Base-by-base conservation (phyloP, 176 grass and related monocot genomes). In the Leersia perrieri region DNA sequence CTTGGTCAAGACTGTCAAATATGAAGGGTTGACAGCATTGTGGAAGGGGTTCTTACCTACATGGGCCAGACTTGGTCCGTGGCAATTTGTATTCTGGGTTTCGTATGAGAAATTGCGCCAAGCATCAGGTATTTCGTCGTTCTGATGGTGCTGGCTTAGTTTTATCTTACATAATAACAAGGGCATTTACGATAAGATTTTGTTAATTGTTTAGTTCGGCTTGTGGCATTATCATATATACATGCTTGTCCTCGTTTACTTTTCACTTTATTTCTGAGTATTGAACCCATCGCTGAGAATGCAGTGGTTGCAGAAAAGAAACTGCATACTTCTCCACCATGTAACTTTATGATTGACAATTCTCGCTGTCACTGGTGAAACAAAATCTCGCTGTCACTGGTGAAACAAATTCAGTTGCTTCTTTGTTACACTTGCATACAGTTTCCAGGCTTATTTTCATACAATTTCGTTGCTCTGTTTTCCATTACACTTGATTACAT, bases 51-150 rank as follows among this genome's bases (percentile, higher is more conserved):
- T 97, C 45, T 89, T 97, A 29, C 89, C 89, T 31, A 97, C 94
- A 55, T 97, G 91, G 94, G 89, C 87, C 8, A 90, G 94, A 80
- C 89, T 97, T 47, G 94, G 94, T 8, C 94, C 94, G 6, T 97
- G 91, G 89, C 94, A 94, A 38, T 94, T 97, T 90, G 91, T 91
- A 27, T 97, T 97, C 70, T 97, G 94, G 94, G 89, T 97, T 88
- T 94, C 91, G 33, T 97, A 91, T 5, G 89, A 97, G 64, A 91
- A 90, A 68, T 51, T 97, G 51, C 68, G 94, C 51, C 77, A 78
- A 76, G 62, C 41, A 18, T 87, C 85, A 70, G 94, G 94, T 68
- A 83, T 97, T 79, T 90, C 94, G 3, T 94, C 94, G 33, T 97
- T 97, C 49, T 91, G 79, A 94, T 76, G 72, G 77, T 42, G 9